Evolutionary conservation across 2,329 filamentous ascomycete genomes (phyloP), one percentile per base, ranked within the genome.

Genomic region (Akanthomyces muscarius): DNA sequence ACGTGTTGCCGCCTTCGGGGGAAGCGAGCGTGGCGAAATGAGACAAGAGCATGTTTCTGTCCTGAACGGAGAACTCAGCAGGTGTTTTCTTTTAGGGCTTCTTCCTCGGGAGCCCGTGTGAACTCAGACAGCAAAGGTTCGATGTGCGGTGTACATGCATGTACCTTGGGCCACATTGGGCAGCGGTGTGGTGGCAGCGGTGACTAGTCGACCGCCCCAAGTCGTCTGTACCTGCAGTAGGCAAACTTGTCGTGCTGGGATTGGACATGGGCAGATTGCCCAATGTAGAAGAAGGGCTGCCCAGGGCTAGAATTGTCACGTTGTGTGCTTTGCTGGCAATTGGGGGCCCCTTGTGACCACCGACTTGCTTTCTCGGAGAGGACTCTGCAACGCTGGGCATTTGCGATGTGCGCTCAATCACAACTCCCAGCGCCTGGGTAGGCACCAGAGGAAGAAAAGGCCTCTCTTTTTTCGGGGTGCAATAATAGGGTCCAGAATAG

Each of bases 141-240:
- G 28, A 50, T 14, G 30, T 51, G 36, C 57, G 57, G 57, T 60
- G 45, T 51, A 48, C 47, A 23, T 41, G 2, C 14, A 56, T 44
- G 57, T 60, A 52, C 57, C 18, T 60, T 52, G 33, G 57, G 57
- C 47, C 57, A 51, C 45, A 11, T 25, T 38, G 30, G 47, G 57
- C 57, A 48, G 58, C 58, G 38, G 58, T 61, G 48, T 53, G 41
- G 58, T 61, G 58, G 58, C 48, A n/a, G 58, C 58, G 58, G 58
- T 61, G 58, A 60, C 58, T 42, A 36, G 48, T 28, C 41, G 53
- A 23, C 18, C 36, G 33, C 33, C 33, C 10, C 33, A 36, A 8
- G 33, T 36, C 33, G 33, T 36, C 33, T 21, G 47, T 61, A 61
- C 58, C 58, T 61, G 58, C 58, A 61, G 58, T 53, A 53, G 58